These are phyloP conservation scores for Solanum chaucha DNA, from an alignment of 257 asterid genomes.

Conservation along the genomic window DNA sequence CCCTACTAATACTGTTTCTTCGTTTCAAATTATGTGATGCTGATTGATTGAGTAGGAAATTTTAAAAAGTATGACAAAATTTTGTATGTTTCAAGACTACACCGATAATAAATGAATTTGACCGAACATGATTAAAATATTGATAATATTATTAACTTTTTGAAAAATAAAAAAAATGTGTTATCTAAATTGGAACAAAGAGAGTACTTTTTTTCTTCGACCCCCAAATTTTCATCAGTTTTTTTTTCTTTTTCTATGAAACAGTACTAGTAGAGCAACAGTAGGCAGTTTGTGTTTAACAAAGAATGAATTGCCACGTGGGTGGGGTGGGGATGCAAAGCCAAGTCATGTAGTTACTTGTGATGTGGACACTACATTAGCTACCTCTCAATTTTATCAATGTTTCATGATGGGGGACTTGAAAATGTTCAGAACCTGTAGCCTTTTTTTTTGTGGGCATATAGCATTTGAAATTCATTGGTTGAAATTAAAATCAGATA, in stretches of 20 bases:
- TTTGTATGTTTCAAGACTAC: not conserved
- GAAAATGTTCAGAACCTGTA: not conserved
- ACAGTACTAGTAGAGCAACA: not conserved
- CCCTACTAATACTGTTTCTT: not conserved
- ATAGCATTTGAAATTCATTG: not conserved
- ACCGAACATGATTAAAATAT: not conserved
- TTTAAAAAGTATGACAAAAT: not conserved
- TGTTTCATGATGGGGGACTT: not conserved
- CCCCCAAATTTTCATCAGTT: slow-evolving; percentile 4
- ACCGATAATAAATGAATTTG: not conserved
- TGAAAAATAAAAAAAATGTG: not conserved
- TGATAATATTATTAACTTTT: not conserved
- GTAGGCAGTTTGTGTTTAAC: not conserved
- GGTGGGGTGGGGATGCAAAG: not conserved
- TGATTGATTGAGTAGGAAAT: not conserved
- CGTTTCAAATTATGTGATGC: not conserved
- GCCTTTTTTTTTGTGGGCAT: not conserved
- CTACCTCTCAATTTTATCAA: not conserved
- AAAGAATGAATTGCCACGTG: not conserved
- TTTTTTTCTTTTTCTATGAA: not conserved
- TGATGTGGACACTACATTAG: not conserved
- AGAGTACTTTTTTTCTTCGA: not conserved
- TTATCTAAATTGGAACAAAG: accelerated
- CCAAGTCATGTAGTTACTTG: not conserved
- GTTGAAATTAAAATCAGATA: not conserved